A percentile compares a stretch with the other conserved stretches of the same genome.
phyloP scores from a whole-genome alignment of 139 green algal species.

The Eudorina sp. region DNA sequence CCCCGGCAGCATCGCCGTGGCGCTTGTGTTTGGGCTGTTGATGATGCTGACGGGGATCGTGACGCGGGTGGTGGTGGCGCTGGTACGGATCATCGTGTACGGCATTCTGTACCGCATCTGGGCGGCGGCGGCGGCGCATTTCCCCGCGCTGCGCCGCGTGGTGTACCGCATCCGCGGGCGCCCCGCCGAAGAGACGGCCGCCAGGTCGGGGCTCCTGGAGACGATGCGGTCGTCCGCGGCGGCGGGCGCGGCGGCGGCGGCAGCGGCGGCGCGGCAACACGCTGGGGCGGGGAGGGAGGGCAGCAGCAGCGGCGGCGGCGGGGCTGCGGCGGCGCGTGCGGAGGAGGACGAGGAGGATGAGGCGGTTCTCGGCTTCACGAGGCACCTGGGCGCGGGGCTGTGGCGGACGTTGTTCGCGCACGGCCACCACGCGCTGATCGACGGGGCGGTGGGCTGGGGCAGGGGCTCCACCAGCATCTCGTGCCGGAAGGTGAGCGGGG shows the following conservation, averaged over 20 bases:
- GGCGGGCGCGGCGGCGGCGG: too few species aligned
- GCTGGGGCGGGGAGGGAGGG: too few species aligned
- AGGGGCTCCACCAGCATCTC: not conserved
- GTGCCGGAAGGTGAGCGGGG: constrained; percentile 10
- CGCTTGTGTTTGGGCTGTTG: not conserved
- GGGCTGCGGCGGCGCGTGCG: too few species aligned
- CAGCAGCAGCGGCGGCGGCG: too few species aligned
- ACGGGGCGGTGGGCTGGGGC: not conserved
- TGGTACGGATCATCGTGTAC: not conserved
- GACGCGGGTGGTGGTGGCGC: not conserved
- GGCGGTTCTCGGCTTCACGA: too few species aligned
- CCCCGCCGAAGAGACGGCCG: too few species aligned
- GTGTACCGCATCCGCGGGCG: too few species aligned
- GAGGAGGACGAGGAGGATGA: too few species aligned
- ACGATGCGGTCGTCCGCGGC: too few species aligned
- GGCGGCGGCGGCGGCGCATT: not conserved
- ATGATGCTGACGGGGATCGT: not conserved
- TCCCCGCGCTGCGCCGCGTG: not conserved
- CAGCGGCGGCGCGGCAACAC: too few species aligned
- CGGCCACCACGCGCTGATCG: constrained; percentile 15
- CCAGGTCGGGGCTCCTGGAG: too few species aligned
- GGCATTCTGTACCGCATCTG: not conserved
- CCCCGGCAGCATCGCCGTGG: constrained; percentile 19
- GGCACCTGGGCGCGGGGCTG: not conserved
- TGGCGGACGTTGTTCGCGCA: not conserved